Evolutionary conservation across 2,329 filamentous ascomycete species (phyloP), one percentile per base, ranked within the genome.

Genomic region (Alternaria consortialis): DNA sequence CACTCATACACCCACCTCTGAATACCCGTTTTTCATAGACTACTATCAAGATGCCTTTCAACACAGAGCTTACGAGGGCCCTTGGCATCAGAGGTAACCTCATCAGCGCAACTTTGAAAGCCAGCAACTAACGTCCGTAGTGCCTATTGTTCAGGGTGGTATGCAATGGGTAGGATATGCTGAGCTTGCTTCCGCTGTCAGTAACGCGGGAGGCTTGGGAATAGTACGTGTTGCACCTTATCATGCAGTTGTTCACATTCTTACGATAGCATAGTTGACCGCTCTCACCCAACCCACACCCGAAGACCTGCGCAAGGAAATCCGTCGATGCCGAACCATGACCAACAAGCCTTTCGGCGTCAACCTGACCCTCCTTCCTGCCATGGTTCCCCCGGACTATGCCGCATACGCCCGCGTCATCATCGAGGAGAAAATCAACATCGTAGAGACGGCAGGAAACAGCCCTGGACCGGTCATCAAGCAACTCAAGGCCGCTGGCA

Each of bases 391-490:
- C 7, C 95, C 95, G 5, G 90, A 98, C 85, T 99, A 99, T 80
- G 87, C 83, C 64, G 94, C 92, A 63, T 99, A 97, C 81, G 93
- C 94, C 29, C 91, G 92, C 80, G 92, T 94, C 55, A 89, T 96
- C 75, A 94, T 99, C 75, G 94, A 97, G 76, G 94, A 97, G 83
- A 94, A 93, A 58, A 85, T 98, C 81, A 88, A 87, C 66, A 90
- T 98, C 63, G 94, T 98, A 70, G 95, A 98, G 83, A 97, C 93
- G 3, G 93, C 93, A 1, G 93, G 93, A 55, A 97, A 97, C 84
- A 90, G 85, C 72, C 95, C 95, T 0, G 95, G 93, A 1, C 93
- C 94, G 4, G 90, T 99, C 66, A 98, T 99, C 79, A 85, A 87
- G 76, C 88, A 93, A 83, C 86, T 99, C 56, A 99, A 98, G 83